These are phyloP conservation scores for Carallia brachiata DNA, from an alignment of 345 rosid genomes.

Conservation along the genomic window DNA sequence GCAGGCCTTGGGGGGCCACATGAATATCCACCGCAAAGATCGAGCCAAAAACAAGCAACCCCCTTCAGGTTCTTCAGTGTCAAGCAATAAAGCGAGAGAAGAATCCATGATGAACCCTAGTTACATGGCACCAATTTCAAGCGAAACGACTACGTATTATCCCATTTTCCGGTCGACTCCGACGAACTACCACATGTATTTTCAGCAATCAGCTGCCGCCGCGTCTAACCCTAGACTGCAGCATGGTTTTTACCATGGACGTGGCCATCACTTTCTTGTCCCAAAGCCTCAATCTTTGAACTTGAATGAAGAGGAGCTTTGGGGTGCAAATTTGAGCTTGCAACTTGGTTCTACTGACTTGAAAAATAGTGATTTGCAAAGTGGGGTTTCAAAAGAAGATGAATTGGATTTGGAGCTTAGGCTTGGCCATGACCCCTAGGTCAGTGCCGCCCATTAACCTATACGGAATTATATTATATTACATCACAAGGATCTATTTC, in stretches of 20 bases:
- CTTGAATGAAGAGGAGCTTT: slow-evolving; percentile 35
- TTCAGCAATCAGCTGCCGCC: slow-evolving; percentile 24
- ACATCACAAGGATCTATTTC: too few relatives aligned
- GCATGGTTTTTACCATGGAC: slow-evolving; percentile 2
- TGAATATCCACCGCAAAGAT: slow-evolving; percentile 75
- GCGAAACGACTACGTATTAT: slow-evolving; percentile 13
- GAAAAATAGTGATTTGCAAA: slow-evolving; percentile 25
- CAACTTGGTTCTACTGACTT: slow-evolving; percentile 30
- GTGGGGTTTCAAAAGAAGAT: slow-evolving; percentile 33
- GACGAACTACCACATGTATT: slow-evolving; percentile 32
- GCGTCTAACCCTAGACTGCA: slow-evolving; percentile 21
- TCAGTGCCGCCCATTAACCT: neutral
- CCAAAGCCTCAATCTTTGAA: slow-evolving; percentile 18
- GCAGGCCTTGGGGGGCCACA: slow-evolving; percentile 93
- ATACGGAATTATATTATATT: neutral
- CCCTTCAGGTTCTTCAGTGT: neutral
- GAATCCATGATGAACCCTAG: slow-evolving; percentile 28
- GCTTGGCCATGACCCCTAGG: slow-evolving; percentile 51
- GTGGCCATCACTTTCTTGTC: slow-evolving; percentile 8
- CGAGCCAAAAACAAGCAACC: slow-evolving; percentile 50
- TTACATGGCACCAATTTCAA: slow-evolving; percentile 8
- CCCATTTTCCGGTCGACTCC: slow-evolving; percentile 26
- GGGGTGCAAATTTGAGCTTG: slow-evolving; percentile 57
- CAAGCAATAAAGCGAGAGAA: slow-evolving; percentile 11
- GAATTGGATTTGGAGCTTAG: slow-evolving; percentile 88